Percentiles rank a stretch among this genome's conserved stretches.
Conservation (phyloP, 768 basidiomycete species). For the Leucogyrophana mollusca region DNA sequence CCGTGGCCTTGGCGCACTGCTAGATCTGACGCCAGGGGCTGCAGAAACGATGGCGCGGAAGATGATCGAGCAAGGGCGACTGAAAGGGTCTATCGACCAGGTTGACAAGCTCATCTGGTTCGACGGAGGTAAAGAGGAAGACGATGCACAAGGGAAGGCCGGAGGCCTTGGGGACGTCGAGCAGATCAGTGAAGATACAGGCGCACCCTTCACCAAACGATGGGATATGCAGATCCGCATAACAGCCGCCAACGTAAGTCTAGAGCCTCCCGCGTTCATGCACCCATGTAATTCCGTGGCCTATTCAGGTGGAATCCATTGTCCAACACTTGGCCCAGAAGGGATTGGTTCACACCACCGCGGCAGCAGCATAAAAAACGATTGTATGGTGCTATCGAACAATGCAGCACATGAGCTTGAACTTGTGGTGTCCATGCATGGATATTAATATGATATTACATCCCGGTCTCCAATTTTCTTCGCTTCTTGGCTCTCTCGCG, state of each 20-base stretch:
- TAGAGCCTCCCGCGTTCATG: background rate
- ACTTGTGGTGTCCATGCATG: background rate
- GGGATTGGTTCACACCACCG: slow-evolving; percentile 49
- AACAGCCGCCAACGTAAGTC: slow-evolving; percentile 79
- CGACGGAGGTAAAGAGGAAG: slow-evolving; percentile 82
- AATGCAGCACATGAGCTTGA: slow-evolving; percentile 4
- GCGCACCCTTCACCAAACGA: slow-evolving; percentile 86
- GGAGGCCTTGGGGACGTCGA: slow-evolving; percentile 89
- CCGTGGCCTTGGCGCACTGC: slow-evolving; percentile 83
- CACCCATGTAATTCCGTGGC: slow-evolving; percentile 5
- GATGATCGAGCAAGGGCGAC: slow-evolving; percentile 97
- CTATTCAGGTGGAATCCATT: slow-evolving; percentile 72
- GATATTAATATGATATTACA: slow-evolving; percentile 30
- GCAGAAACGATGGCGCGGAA: slow-evolving; percentile 97
- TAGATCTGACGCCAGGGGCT: slow-evolving; percentile 87
- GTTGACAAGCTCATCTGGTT: slow-evolving; percentile 95
- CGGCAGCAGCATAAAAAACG: slow-evolving; percentile 19
- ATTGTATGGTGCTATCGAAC: slow-evolving; percentile 6
- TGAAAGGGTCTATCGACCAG: slow-evolving; percentile 94
- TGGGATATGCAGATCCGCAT: slow-evolving; percentile 95
- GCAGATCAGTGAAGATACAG: slow-evolving; percentile 84
- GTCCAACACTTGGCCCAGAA: slow-evolving; percentile 80
- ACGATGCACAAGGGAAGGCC: slow-evolving; percentile 91
- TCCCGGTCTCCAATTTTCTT: slow-evolving; percentile 57
- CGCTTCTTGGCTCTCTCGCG: slow-evolving; percentile 82